Percentiles rank a stretch among this genome's conserved stretches.
phyloP scores from a whole-genome alignment of 768 basidiomycete genomes.

The Amanita pallidorosea region DNA sequence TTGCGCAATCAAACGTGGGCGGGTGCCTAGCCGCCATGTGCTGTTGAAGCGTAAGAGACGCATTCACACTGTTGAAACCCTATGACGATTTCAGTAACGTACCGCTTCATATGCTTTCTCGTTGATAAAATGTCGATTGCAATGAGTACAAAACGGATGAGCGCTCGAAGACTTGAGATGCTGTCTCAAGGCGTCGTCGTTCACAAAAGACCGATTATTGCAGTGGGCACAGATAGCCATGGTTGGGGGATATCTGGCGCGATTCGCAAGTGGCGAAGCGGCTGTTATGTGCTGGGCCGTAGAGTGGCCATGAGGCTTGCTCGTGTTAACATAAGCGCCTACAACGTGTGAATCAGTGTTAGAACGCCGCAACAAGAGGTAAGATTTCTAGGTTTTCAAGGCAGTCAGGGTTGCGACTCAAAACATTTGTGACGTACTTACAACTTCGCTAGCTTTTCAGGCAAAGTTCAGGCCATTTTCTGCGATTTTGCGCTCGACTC shows the following conservation, averaged over 20 bases:
- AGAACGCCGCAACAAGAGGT: not conserved
- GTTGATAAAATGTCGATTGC: conserved; percentile 25
- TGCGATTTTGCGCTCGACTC: not conserved
- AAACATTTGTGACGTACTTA: not conserved
- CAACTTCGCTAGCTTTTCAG: not conserved
- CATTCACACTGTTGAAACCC: not conserved
- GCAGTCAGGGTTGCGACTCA: not conserved
- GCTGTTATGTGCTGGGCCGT: conserved; percentile 5
- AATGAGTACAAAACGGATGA: conserved; percentile 24
- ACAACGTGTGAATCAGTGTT: conserved; percentile 5
- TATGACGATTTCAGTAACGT: conserved; percentile 9
- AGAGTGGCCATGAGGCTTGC: conserved; percentile 7
- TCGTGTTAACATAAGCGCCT: conserved; percentile 5
- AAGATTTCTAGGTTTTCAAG: not conserved
- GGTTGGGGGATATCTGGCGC: not conserved
- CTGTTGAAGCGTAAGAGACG: conserved; percentile 12
- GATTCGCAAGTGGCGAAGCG: not conserved
- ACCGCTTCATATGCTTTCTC: conserved; percentile 26
- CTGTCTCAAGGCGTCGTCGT: conserved; percentile 27
- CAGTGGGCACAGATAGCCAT: conserved; percentile 29
- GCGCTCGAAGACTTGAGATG: conserved; percentile 25
- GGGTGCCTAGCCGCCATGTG: conserved; percentile 32
- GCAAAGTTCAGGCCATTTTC: not conserved
- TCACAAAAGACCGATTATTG: conserved; percentile 21
- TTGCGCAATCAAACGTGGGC: conserved; percentile 28